These are phyloP conservation scores for Scheffersomyces lignicola DNA, from an alignment of 1,139 yeast species.

Conservation along the genomic window DNA sequence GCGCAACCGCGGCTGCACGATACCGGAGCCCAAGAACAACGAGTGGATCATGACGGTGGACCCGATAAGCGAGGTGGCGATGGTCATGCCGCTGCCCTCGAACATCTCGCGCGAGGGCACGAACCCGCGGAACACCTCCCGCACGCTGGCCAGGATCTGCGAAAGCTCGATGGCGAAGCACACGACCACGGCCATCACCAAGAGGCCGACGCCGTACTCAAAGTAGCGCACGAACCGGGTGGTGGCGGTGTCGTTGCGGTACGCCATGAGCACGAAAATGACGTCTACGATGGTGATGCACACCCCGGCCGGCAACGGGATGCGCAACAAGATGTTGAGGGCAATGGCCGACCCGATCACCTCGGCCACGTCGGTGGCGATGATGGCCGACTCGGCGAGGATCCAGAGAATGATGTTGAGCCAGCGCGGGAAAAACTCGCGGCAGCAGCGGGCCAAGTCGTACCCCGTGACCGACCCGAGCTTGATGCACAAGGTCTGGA, in stretches of 20 bases:
- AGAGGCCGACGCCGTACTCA: conserved; percentile 63
- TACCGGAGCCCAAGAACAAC: conserved; percentile 70
- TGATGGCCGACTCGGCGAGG: conserved; percentile 76
- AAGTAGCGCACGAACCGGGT: conserved; percentile 63
- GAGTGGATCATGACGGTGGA: conserved; percentile 88
- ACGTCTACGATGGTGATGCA: conserved; percentile 72
- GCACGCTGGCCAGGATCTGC: conserved; percentile 47
- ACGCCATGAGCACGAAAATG: conserved; percentile 69
- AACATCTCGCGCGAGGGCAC: conserved; percentile 67
- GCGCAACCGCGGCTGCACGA: conserved; percentile 73
- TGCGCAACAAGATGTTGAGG: conserved; percentile 60
- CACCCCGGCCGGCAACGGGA: conserved; percentile 82
- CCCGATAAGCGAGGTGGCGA: conserved; percentile 76
- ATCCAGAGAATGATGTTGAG: conserved; percentile 58
- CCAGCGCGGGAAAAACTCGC: conserved; percentile 62
- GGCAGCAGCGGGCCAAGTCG: conserved; percentile 71
- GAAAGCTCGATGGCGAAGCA: conserved; percentile 73
- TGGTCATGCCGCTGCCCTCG: conserved; percentile 62
- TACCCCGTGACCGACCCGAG: conserved; percentile 80
- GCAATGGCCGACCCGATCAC: conserved; percentile 90
- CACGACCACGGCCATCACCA: conserved; percentile 68
- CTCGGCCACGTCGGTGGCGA: conserved; percentile 85
- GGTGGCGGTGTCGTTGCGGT: conserved; percentile 66
- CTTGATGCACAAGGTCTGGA: conserved; percentile 71
- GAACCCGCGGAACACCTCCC: conserved; percentile 66